Percentiles rank a stretch among this genome's conserved stretches.
phyloP scores from a whole-genome alignment of 2,329 filamentous ascomycete species.

The Cytospora schulzeri region DNA sequence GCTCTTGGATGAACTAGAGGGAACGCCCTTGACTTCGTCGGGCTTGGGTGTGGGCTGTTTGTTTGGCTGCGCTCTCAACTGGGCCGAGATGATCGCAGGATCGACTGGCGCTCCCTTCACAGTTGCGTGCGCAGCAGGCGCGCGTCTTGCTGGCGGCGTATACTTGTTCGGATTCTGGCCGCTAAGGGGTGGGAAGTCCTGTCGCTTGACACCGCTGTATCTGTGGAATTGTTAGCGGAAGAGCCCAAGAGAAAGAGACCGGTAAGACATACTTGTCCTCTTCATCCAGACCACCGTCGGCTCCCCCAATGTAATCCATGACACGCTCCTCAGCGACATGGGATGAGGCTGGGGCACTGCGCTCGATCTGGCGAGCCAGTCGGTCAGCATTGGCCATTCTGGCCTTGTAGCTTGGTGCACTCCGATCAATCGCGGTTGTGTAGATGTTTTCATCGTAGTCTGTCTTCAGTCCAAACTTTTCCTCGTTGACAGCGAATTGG shows the following conservation, averaged over 20 bases:
- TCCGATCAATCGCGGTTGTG: slow-evolving; percentile 87
- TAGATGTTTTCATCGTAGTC: slow-evolving; percentile 95
- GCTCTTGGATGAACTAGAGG: slow-evolving; percentile 30
- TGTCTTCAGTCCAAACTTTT: slow-evolving; percentile 82
- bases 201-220: slow-evolving; percentile 83
- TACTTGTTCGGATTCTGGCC: slow-evolving; percentile 68
- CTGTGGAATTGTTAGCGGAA: slow-evolving; percentile 46
- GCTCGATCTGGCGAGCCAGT: slow-evolving; percentile 88
- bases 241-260: slow-evolving; percentile 21
- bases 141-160: slow-evolving; percentile 84
- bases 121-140: slow-evolving; percentile 72
- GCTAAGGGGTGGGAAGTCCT: slow-evolving; percentile 71
- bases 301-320: slow-evolving; percentile 63
- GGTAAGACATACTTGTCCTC: slow-evolving; percentile 75
- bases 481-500: slow-evolving; percentile 89
- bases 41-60: slow-evolving; percentile 43
- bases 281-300: slow-evolving; percentile 75
- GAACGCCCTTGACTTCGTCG: slow-evolving; percentile 39
- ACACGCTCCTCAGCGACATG: slow-evolving; percentile 91
- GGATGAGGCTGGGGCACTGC: slow-evolving; percentile 69
- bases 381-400: slow-evolving; percentile 77
- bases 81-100: slow-evolving; percentile 88
- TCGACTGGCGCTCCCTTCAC: slow-evolving; percentile 79
- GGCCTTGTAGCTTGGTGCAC: slow-evolving; percentile 78
- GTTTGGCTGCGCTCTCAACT: slow-evolving; percentile 57